These are phyloP conservation scores for Drechslerella dactyloides DNA, from an alignment of 2,329 filamentous ascomycete species.

Conservation along the genomic window DNA sequence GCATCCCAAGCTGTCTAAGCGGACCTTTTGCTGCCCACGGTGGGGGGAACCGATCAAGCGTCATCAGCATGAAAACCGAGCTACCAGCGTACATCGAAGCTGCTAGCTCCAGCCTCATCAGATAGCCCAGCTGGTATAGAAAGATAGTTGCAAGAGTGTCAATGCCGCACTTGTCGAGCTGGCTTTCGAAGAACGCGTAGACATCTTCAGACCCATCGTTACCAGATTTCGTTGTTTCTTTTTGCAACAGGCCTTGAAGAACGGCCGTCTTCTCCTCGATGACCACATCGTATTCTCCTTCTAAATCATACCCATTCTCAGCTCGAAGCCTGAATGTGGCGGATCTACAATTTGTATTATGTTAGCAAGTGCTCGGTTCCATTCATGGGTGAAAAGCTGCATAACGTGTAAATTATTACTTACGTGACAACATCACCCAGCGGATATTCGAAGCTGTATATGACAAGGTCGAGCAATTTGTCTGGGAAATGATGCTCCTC, in stretches of 20 bases:
- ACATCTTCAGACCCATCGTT: conserved; percentile 15
- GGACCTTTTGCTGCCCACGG: conserved; percentile 4
- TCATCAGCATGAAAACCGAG: conserved; percentile 24
- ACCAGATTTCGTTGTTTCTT: not conserved
- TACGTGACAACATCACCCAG: conserved; percentile 19
- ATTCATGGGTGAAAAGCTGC: too few relatives aligned
- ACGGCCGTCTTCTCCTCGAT: conserved; percentile 1
- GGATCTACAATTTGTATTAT: not conserved
- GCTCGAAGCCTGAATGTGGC: conserved; percentile 24
- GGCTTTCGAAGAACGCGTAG: conserved; percentile 7
- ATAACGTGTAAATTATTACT: too few relatives aligned
- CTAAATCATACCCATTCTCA: conserved; percentile 17
- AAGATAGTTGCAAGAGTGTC: conserved; percentile 25
- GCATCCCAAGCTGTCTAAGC: conserved; percentile 6
- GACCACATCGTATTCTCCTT: conserved; percentile 14
- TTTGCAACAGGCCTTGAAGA: conserved; percentile 2
- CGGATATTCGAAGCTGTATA: conserved; percentile 25
- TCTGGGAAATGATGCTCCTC: conserved; percentile 25
- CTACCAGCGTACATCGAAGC: conserved; percentile 15
- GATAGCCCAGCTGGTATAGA: conserved; percentile 15
- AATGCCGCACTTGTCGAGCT: conserved; percentile 24
- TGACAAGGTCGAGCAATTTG: conserved; percentile 19
- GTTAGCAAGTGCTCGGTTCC: too few relatives aligned
- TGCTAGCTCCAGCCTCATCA: conserved; percentile 23
- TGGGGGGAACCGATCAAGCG: conserved; percentile 22